phyloP scores from a whole-genome alignment of 73 alveolate genomes.

The Blepharisma stoltei region DNA sequence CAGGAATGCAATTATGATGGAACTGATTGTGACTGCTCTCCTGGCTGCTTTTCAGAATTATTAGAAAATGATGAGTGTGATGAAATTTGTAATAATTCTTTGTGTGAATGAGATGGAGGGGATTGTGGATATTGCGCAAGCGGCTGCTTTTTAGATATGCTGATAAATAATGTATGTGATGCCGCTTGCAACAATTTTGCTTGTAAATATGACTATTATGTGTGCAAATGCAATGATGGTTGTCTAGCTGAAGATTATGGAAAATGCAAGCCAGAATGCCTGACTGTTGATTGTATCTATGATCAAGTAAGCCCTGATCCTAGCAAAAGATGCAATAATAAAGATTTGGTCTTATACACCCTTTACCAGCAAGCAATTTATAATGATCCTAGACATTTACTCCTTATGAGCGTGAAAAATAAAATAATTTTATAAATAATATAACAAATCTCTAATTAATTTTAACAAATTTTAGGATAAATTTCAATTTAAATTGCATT shows the following conservation, averaged over 20 bases:
- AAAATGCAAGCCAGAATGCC: no score
- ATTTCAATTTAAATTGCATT: no score
- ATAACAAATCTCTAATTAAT: no score
- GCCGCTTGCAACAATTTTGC: background rate
- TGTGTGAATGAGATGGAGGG: background rate
- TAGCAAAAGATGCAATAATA: no score
- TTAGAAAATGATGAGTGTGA: background rate
- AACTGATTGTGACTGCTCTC: constrained; percentile 7
- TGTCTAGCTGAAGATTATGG: background rate
- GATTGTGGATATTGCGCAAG: background rate
- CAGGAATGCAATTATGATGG: constrained; percentile 7
- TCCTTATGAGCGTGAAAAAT: no score
- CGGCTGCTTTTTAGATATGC: background rate
- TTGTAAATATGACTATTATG: background rate
- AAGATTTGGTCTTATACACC: no score
- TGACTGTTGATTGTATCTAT: no score
- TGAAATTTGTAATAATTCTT: background rate
- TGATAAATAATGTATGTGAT: background rate
- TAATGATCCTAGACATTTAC: no score
- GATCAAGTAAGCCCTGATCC: no score
- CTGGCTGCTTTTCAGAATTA: background rate
- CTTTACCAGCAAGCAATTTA: no score
- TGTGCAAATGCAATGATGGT: background rate
- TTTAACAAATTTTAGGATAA: no score
- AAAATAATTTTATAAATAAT: no score